Conservation (phyloP, 177 flowering plant species). For the Vitis hybrid region DNA sequence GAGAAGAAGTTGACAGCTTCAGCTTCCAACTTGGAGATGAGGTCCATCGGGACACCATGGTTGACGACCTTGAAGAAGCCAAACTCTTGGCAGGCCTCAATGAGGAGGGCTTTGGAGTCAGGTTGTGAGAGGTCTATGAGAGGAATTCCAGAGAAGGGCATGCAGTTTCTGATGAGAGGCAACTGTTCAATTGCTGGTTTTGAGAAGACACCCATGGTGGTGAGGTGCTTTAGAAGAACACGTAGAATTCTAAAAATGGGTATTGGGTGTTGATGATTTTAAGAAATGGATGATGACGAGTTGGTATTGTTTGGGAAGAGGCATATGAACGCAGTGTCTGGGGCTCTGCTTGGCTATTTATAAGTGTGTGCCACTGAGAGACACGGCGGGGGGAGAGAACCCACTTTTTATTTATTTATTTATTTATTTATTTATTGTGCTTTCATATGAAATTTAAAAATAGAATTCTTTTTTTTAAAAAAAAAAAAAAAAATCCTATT, state of each 20-base stretch:
- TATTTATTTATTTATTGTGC: too few species aligned
- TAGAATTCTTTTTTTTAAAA: too few species aligned
- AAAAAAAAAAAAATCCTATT: too few species aligned
- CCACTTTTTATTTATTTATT: too few species aligned
- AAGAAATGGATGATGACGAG: not conserved
- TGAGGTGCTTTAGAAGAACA: too few species aligned
- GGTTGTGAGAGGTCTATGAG: slow-evolving; percentile 62
- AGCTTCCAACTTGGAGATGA: slow-evolving; percentile 45
- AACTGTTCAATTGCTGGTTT: slow-evolving; percentile 41
- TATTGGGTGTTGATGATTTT: not conserved
- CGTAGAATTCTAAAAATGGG: too few species aligned
- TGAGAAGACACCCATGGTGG: slow-evolving; percentile 57
- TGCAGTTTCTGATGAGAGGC: slow-evolving; percentile 49
- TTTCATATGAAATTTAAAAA: too few species aligned
- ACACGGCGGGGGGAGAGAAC: too few species aligned
- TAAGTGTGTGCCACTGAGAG: too few species aligned
- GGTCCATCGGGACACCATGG: slow-evolving; percentile 66
- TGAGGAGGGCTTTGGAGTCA: slow-evolving; percentile 39
- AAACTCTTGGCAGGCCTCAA: slow-evolving; percentile 71
- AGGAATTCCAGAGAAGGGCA: slow-evolving; percentile 49
- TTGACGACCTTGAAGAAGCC: slow-evolving; percentile 88
- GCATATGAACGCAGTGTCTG: too few species aligned
- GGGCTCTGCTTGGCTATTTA: too few species aligned
- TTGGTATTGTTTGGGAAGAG: too few species aligned
- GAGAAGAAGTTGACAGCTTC: slow-evolving; percentile 63